A percentile compares a stretch with the other conserved stretches of the same genome.
These are phyloP conservation scores for Fagus crenata DNA, from an alignment of 306 rosid genomes.

Conservation along the genomic window DNA sequence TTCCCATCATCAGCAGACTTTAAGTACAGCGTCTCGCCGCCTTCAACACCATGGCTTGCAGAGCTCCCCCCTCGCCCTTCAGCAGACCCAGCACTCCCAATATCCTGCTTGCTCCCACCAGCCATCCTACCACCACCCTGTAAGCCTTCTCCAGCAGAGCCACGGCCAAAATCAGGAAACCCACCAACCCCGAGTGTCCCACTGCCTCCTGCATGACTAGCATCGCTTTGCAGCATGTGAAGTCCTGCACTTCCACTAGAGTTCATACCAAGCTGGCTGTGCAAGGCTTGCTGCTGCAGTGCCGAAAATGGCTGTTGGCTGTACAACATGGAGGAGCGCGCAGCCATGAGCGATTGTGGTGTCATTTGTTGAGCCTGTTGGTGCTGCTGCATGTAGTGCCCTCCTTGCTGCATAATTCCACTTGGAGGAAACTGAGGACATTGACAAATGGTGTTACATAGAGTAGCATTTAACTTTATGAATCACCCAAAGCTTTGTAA, in stretches of 20 bases:
- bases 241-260: constrained; percentile 64
- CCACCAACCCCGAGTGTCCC: constrained; percentile 55
- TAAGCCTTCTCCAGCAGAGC: constrained; percentile 56
- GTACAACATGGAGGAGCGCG: constrained; percentile 84
- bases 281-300: constrained; percentile 83
- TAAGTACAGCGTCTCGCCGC: constrained; percentile 77
- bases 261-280: constrained; percentile 65
- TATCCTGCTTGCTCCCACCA: constrained; percentile 77
- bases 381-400: constrained; percentile 91
- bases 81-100: constrained; percentile 52
- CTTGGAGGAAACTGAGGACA: constrained; percentile 60
- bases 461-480: background rate
- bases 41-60: constrained; percentile 63
- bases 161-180: constrained; percentile 69
- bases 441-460: background rate
- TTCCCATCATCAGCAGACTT: constrained; percentile 70
- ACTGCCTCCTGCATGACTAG: constrained; percentile 57
- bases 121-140: constrained; percentile 52
- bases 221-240: constrained; percentile 75
- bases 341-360: constrained; percentile 85
- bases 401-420: constrained; percentile 83
- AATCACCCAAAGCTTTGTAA: background rate
- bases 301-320: constrained; percentile 73
- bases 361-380: constrained; percentile 85
- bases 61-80: constrained; percentile 76